Evolutionary conservation across 2,329 filamentous ascomycete species (phyloP), one percentile per base, ranked within the genome.

Genomic region (Rosellinia necatrix): DNA sequence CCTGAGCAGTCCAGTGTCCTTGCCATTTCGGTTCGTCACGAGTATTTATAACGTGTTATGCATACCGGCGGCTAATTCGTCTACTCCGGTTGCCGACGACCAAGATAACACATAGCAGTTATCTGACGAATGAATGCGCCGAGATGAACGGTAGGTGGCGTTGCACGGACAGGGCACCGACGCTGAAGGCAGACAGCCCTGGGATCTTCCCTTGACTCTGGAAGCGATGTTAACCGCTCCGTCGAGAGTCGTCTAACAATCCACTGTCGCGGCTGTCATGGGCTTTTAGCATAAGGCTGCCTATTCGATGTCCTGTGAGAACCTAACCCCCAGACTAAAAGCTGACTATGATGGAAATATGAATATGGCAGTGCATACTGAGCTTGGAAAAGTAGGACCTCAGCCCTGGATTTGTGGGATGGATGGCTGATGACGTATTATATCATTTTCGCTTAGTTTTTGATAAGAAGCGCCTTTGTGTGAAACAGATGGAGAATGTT

Each of bases 141-240:
- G n/a, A n/a, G n/a, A n/a, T n/a, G n/a, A n/a, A n/a, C n/a, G n/a
- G n/a, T n/a, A n/a, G n/a, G n/a, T n/a, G n/a, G n/a, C n/a, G 13
- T 32, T 30, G 32, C 15, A 30, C 9, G 47, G 27, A 10, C 29
- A n/a, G 25, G 2, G n/a, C 12, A 27, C 37, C n/a, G 22, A 22
- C 2, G 22, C 8, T 6, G 21, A 34, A 19, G 12, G 27, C 25
- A 24, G 7, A 25, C 25, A n/a, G n/a, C n/a, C n/a, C n/a, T n/a
- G n/a, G n/a, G n/a, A n/a, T n/a, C n/a, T 4, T 40, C 15, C 35
- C 9, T 8, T 43, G 19, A 43, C 50, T 46, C 17, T 34, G 19
- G 29, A 58, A 54, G 44, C 50, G 49, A 50, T n/a, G 29, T 25
- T 49, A 34, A 17, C 38, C 44, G 38, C 27, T 12, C 15, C 22